Evolutionary conservation across 2,329 filamentous ascomycete species (phyloP).

Genomic region (Arthrobotrys iridis): DNA sequence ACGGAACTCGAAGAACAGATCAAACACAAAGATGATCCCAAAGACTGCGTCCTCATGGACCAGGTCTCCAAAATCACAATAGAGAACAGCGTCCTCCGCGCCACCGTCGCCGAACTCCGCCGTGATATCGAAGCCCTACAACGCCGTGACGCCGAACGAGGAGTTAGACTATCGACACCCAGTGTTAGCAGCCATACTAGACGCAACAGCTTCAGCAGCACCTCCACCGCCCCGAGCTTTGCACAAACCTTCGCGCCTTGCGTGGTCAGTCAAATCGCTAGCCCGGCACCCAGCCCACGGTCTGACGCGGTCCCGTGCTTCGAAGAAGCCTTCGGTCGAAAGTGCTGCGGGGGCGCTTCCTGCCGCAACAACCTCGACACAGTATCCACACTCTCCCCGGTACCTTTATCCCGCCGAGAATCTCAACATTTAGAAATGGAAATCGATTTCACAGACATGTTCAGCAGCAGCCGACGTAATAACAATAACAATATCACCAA

Average conservation of each 20-base stretch:
- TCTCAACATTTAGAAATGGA: conserved; percentile 66
- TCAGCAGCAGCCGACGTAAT: conserved; percentile 29
- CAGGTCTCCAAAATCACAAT: conserved; percentile 62
- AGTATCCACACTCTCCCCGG: conserved; percentile 40
- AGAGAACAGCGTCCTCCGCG: conserved; percentile 50
- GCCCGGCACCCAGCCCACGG: conserved; percentile 55
- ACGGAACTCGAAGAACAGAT: conserved; percentile 77
- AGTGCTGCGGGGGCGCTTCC: conserved; percentile 45
- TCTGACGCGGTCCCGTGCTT: conserved; percentile 49
- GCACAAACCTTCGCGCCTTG: conserved; percentile 25
- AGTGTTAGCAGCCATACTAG: conserved; percentile 18
- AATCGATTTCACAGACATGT: conserved; percentile 73
- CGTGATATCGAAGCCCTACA: conserved; percentile 51
- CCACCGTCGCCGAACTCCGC: conserved; percentile 49
- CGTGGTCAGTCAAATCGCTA: conserved; percentile 56
- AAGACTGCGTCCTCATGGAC: conserved; percentile 69
- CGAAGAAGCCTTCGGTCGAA: conserved; percentile 50
- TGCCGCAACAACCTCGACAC: conserved; percentile 45
- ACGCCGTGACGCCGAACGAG: conserved; percentile 35
- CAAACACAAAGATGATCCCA: conserved; percentile 67
- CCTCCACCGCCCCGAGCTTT: conserved; percentile 41
- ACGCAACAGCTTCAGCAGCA: conserved; percentile 42
- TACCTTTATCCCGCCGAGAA: conserved; percentile 27
- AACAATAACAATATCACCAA: conserved; percentile 21
- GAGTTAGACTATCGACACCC: conserved; percentile 5